Evolutionary conservation across 805 yeast species (phyloP).

Genomic region (Teunomyces kruisii): DNA sequence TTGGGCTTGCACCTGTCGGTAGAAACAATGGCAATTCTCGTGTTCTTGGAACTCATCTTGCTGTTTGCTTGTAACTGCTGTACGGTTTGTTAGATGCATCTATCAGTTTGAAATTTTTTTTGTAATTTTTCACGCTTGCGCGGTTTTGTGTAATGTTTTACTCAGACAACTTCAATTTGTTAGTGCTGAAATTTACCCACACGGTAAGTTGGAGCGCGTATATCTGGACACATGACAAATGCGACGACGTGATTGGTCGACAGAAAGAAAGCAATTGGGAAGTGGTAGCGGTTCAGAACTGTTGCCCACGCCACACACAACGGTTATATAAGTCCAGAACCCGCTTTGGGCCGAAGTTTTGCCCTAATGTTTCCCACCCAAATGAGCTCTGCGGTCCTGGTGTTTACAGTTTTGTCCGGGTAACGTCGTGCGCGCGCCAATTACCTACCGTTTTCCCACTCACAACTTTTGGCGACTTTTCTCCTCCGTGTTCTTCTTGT

Average conservation of each 20-base stretch:
- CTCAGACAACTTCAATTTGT: neutral
- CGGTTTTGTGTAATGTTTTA: neutral
- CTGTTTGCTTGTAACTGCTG: constrained; percentile 2
- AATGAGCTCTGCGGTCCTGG: too few relatives aligned
- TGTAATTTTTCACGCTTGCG: neutral
- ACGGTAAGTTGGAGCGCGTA: neutral
- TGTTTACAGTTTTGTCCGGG: too few relatives aligned
- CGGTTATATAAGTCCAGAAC: too few relatives aligned
- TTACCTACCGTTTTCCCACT: too few relatives aligned
- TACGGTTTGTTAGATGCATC: neutral
- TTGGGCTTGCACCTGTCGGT: constrained; percentile 96
- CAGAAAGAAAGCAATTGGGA: neutral
- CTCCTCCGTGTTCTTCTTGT: too few relatives aligned
- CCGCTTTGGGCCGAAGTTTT: too few relatives aligned
- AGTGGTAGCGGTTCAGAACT: too few relatives aligned
- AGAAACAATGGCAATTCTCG: constrained; percentile 95
- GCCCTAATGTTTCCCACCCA: too few relatives aligned
- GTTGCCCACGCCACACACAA: too few relatives aligned
- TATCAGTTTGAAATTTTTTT: neutral
- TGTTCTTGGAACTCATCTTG: constrained; percentile 41
- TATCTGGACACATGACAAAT: constrained; percentile 2
- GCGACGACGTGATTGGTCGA: neutral
- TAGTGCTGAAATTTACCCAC: constrained; percentile 3
- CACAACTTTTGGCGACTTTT: too few relatives aligned
- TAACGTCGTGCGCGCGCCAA: too few relatives aligned